A percentile compares a stretch with the other conserved stretches of the same genome.
phyloP scores from a whole-genome alignment of 768 basidiomycete genomes.

The Boletellus sp. region DNA sequence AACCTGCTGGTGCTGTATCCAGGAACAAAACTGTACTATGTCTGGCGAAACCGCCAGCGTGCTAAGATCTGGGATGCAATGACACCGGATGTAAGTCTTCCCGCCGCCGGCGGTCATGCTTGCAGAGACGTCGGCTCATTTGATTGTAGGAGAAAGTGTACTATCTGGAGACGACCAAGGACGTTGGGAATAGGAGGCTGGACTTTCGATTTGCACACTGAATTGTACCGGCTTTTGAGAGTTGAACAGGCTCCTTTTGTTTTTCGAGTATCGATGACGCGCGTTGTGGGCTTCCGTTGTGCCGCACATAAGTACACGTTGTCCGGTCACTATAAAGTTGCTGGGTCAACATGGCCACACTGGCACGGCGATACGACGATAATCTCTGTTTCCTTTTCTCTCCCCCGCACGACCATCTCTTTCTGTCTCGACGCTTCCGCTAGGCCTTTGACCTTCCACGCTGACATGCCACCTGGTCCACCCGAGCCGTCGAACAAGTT shows the following conservation, averaged over 20 bases:
- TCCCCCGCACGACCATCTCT: background rate
- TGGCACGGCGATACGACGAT: background rate
- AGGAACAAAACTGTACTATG: conserved; percentile 50
- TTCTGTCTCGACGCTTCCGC: background rate
- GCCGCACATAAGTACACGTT: no score
- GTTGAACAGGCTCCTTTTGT: background rate
- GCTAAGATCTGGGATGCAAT: conserved; percentile 55
- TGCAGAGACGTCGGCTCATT: background rate
- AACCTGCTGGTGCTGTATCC: conserved; percentile 53
- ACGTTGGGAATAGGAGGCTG: conserved; percentile 55
- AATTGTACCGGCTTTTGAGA: background rate
- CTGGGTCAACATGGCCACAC: no score
- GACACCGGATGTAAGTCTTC: conserved; percentile 45
- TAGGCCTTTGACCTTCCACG: background rate
- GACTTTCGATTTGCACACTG: conserved; percentile 64
- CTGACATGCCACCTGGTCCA: conserved; percentile 14
- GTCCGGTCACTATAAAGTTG: no score
- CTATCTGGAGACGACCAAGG: conserved; percentile 40
- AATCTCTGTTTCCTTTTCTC: background rate
- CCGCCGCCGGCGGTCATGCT: background rate
- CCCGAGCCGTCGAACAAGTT: background rate
- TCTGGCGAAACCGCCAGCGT: conserved; percentile 55
- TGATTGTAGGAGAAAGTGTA: conserved; percentile 47
- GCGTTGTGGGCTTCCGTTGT: no score
- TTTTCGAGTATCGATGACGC: no score